phyloP scores from a whole-genome alignment of 164 flowering plant genomes.

The Kingdonia uniflora region DNA sequence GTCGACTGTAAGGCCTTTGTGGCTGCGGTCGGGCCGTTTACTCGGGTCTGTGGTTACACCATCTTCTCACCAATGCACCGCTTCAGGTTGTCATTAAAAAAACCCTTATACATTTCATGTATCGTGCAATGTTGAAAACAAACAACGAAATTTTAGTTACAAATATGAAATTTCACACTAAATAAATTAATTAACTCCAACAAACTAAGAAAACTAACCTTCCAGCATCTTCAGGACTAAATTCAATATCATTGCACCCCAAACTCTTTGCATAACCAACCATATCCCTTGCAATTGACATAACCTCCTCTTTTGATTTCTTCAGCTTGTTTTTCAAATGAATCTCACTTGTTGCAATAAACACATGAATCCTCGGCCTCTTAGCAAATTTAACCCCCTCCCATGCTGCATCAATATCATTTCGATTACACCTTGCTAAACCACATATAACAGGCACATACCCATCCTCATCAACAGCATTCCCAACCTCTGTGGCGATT shows the following conservation, averaged over 20 bases:
- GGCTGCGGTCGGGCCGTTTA: too few relatives aligned
- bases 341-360: constrained; percentile 90
- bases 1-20: too few relatives aligned
- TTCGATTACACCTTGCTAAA: constrained; percentile 68
- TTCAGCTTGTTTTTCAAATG: constrained; percentile 80
- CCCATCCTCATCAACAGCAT: constrained; percentile 38
- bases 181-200: too few relatives aligned
- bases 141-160: too few relatives aligned
- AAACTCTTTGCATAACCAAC: constrained; percentile 76
- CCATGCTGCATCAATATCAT: constrained; percentile 81
- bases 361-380: constrained; percentile 78
- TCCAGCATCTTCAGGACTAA: constrained; percentile 99
- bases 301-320: constrained; percentile 67
- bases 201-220: constrained; percentile 48
- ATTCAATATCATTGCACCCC: constrained; percentile 90
- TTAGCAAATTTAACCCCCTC: constrained; percentile 79
- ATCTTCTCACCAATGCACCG: too few relatives aligned
- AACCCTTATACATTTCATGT: too few relatives aligned
- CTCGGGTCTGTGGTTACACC: too few relatives aligned
- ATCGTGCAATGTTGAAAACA: too few relatives aligned
- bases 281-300: constrained; percentile 72
- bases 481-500: constrained; percentile 76
- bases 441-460: constrained; percentile 94
- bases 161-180: too few relatives aligned
- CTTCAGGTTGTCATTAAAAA: too few relatives aligned